Base-by-base conservation (phyloP, 148 eudicot species). In the Arctostaphylos glauca region DNA sequence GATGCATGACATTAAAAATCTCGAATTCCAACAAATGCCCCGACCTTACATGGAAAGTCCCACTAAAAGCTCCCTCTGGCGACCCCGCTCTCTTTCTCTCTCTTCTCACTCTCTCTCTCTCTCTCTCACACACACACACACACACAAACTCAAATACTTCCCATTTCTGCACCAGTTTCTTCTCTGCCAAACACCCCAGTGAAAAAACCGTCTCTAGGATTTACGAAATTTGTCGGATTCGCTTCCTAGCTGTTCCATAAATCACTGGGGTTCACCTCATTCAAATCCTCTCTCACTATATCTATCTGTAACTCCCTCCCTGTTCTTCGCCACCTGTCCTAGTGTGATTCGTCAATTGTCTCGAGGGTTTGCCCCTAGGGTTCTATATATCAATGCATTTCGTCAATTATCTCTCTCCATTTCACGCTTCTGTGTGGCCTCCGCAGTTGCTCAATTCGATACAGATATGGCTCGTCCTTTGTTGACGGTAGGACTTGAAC, bases 151-250 rank as follows among this genome's bases (percentile, higher is more conserved):
- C 25, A 15, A 25, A 53, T 31, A 0, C n/a, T 77, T 41, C 7
- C 56, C 48, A 38, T 23, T 7, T 31, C 56, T 55, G 3, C 23
- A 53, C 38, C 14, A 31, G 12, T 64, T 64, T 70, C 74, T 70
- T 70, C 48, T 70, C 74, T 38, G 19, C 47, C 48, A 38, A 70
- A 70, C 48, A 70, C 74, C 19, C 56, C 1, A 52, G 14, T n/a
- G 12, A 67, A 3, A 15, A 72, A 15, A 15, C 44, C 53, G 54
- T 52, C 47, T 62, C 80, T 76, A 82, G 84, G 84, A 74, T 82
- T 82, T 76, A 76, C 68, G n/a, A 41, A 2, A 48, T 43, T 77
- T 41, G n/a, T 72, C 80, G 55, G 48, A 49, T 67, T 80, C 75
- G 47, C 41, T n/a, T 67, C 14, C 44, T 41, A 79, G 56, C 81